Evolutionary conservation across 495 filamentous ascomycete species (phyloP), one percentile per base, ranked within the genome.

Genomic region (Trichoderma reesei): DNA sequence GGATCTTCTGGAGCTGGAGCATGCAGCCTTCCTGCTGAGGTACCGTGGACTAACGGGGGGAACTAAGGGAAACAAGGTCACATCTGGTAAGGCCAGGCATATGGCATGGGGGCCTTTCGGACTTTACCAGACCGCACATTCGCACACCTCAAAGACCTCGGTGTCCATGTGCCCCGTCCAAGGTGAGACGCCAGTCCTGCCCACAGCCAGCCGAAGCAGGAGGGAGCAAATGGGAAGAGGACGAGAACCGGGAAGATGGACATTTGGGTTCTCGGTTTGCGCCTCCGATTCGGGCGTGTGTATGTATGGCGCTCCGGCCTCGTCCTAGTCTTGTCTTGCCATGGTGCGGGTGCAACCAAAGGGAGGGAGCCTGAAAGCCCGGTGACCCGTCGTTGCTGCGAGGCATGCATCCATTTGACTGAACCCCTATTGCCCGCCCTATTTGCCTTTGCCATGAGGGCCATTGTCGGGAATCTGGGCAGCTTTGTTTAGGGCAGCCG

Each of bases 321-420:
- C n/a, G n/a, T 13, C 51, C 13, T 9, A n/a, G 10, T 56, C n/a
- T n/a, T 14, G 16, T 46, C 16, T n/a, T 5, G 42, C 11, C 42
- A 13, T 46, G 42, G 42, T 46, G 42, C 42, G 42, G 42, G 42
- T 14, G 16, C 42, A 41, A 13, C 42, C 16, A 46, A 46, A 39
- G 4, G 37, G 37, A 34, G 31, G 44, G 44, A 8, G n/a, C n/a
- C n/a, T 18, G n/a, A 13, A 13, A n/a, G 18, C 51, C 51, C 51
- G 51, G 51, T 56, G 51, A 56, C 51, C 51, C 51, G 26, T 56
- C 51, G 3, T 8, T 56, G 51, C 51, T 56, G 51, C 51, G 26
- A 56, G 51, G 51, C 51, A 56, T 56, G n/a, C 46, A 51, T 51
- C 51, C 51, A 14, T 31, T n/a, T n/a, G n/a, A n/a, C n/a, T n/a